Base-by-base conservation (phyloP, 305 asterid genomes). In the Ajuga reptans region DNA sequence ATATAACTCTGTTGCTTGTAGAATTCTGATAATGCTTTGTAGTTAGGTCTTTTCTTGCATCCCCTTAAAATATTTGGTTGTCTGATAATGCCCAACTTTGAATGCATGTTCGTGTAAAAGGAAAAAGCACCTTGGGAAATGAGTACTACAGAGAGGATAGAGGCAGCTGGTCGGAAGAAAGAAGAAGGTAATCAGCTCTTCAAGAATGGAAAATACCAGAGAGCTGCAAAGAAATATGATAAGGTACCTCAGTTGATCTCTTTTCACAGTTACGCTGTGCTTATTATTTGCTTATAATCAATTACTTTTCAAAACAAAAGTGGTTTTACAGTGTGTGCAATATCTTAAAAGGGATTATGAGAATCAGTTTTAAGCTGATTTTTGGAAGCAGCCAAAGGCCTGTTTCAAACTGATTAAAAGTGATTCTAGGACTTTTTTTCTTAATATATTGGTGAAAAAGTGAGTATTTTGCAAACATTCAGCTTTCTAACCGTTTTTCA, bases 141-240 rank as follows among this genome's bases (percentile, higher is more conserved):
- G 89, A 75, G 79, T 75, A 80, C 51, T 29, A 43, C 65, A 15
- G 92, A 89, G 88, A 83, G 82, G 76, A 82, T 84, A 29, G 87
- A 84, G 79, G 81, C 86, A 41, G 84, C 89, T 64, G 70, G 41
- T 7, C 74, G 70, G 77, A 84, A 78, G 80, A 89, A 86, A 79
- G 96, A 86, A 76, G 96, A 85, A 81, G 96, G 96, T 53, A 86
- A 85, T 75, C 66, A 71, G 64, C 85, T 82, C 68, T 89, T 81
- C 66, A 78, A 78, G 78, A 60, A 51, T 16, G 86, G 82, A 47
- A 85, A 85, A 75, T 86, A 83, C 75, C 78, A 79, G 61, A 78
- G 89, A 76, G 93, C 93, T 68, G 74, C 77, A 64, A 86, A 73
- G 80, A 89, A 82, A 78, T 89, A 89, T 67, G 87, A 81, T 11